Base-by-base conservation (phyloP, 345 rosid genomes). In the Eucalyptus sp. region DNA sequence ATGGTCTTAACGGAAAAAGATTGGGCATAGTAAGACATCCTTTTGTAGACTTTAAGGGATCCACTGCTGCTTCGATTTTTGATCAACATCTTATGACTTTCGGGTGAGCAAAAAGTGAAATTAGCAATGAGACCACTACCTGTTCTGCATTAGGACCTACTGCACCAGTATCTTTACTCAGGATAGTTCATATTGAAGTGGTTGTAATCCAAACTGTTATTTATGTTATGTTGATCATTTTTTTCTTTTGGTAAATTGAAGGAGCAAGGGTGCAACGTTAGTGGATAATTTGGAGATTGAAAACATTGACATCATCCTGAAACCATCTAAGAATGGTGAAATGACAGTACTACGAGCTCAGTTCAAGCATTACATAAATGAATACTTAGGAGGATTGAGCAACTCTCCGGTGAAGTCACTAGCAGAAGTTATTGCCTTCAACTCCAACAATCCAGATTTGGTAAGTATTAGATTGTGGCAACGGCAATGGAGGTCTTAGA, bases 401-500 rank as follows among this genome's bases (percentile, higher is more conserved):
- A 85, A 76, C 13, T 92, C 94, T 86, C 93, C 93, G 0, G 93
- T 93, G 50, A 86, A 92, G 88, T 91, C 91, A 17, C 90, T 93
- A 41, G 90, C 93, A 10, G 92, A 91, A 20, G 58, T 93, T 14
- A 89, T 93, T 44, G 86, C 88, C 33, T 93, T 92, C 90, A 93
- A 92, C 88, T 15, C 84, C 64, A 68, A 91, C 58, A 88, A 93
- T 86, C 89, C 92, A 41, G 90, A 89, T n/a, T 86, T 89, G 90
- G 94, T 93, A 91, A 50, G 92, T 83, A 46, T 86, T 71, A 71
- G 81, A 71, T 33, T 41, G 46, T 71, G 22, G 46, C 81, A 33
- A 71, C 7, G 3, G 25, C 22, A 20, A 71, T 71, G 81, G 46
- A 71, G 46, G 81, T 37, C 43, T 56, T 37, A 8, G 66, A 84